A percentile compares a stretch with the other conserved stretches of the same genome.
Conservation (phyloP, 345 rosid genomes). For the Abelmoschus esculentus region DNA sequence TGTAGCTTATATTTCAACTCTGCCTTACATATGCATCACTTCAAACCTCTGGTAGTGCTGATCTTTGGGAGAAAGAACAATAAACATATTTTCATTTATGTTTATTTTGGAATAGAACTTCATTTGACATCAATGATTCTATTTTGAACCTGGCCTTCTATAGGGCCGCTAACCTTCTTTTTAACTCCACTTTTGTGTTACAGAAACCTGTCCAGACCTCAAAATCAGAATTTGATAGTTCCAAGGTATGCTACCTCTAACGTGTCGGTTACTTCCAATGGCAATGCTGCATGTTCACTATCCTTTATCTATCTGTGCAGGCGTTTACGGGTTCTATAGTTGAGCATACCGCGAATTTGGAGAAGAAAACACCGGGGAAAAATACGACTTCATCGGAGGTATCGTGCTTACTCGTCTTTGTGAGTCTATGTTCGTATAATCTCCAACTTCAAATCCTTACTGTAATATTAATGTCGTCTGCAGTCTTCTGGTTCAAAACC, state of each 20-base stretch:
- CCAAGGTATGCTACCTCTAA: conserved; percentile 31
- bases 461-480: conserved; percentile 13
- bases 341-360: conserved; percentile 41
- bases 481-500: conserved; percentile 48
- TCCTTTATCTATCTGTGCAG: conserved; percentile 21
- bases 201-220: conserved; percentile 37
- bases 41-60: too few species aligned
- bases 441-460: neutral
- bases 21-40: neutral
- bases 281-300: neutral
- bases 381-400: conserved; percentile 37
- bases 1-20: neutral
- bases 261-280: neutral
- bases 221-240: conserved; percentile 33
- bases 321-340: conserved; percentile 72
- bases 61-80: neutral
- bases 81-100: neutral
- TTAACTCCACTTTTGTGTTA: conserved; percentile 1
- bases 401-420: neutral
- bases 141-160: neutral
- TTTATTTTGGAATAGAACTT: conserved; percentile 1
- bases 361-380: conserved; percentile 17
- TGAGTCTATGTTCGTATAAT: neutral
- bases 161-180: neutral
- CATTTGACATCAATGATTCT: neutral